A percentile compares a stretch with the other conserved stretches of the same genome.
These are phyloP conservation scores for Sodiomyces alkalinus DNA, from an alignment of 2,329 filamentous ascomycete genomes.

Conservation along the genomic window DNA sequence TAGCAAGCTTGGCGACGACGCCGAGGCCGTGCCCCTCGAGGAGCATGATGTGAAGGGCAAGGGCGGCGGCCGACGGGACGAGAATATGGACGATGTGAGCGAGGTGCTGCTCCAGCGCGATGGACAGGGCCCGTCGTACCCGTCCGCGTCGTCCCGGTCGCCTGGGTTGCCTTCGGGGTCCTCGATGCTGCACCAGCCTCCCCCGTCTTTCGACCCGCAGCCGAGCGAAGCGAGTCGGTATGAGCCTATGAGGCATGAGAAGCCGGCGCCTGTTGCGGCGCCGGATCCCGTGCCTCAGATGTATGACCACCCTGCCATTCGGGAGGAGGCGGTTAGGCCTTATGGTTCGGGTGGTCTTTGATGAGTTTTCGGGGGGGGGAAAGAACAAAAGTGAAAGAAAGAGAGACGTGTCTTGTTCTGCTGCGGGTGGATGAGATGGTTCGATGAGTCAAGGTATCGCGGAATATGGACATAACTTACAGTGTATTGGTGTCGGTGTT, in stretches of 20 bases:
- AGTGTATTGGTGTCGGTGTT: too few relatives aligned
- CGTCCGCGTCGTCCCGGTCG: too few relatives aligned
- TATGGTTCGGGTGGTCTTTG: not conserved
- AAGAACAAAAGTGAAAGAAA: too few relatives aligned
- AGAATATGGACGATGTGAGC: not conserved
- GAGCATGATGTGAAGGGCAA: constrained; percentile 1
- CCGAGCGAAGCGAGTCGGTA: not conserved
- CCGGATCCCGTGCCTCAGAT: not conserved
- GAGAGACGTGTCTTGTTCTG: too few relatives aligned
- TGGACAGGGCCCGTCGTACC: too few relatives aligned
- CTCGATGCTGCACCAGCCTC: constrained; percentile 1
- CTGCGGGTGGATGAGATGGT: too few relatives aligned
- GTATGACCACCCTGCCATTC: not conserved
- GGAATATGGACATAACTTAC: too few relatives aligned
- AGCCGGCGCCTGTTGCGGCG: not conserved
- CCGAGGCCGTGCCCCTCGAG: constrained; percentile 4
- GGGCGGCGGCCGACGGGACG: not conserved
- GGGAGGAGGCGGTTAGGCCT: not conserved
- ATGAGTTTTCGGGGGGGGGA: not conserved
- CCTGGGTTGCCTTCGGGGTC: too few relatives aligned
- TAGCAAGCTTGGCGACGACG: constrained; percentile 5
- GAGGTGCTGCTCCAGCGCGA: too few relatives aligned
- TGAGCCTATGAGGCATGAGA: not conserved
- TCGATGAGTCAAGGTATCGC: too few relatives aligned
- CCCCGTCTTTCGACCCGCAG: not conserved